Percentiles rank a stretch among this genome's conserved stretches.
phyloP scores from a whole-genome alignment of 768 basidiomycete genomes.

The Psilocybe tampanensis region DNA sequence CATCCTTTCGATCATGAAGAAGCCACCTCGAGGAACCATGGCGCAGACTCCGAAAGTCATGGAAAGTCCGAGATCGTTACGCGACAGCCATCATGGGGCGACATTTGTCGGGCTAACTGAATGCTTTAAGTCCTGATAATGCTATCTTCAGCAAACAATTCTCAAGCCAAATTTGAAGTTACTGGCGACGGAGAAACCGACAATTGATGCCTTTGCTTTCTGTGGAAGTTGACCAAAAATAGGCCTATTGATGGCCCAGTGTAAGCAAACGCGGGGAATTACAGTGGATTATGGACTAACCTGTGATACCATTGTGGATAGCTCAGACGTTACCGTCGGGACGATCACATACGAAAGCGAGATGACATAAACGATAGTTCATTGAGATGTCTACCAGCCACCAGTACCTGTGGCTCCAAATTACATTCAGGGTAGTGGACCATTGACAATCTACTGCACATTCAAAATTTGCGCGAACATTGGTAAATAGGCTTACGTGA shows the following conservation, averaged over 20 bases:
- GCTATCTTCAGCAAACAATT: constrained; percentile 6
- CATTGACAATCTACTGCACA: background rate
- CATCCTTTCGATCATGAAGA: background rate
- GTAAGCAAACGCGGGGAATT: background rate
- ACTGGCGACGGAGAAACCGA: background rate
- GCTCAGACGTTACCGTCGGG: constrained; percentile 1
- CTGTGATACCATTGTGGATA: background rate
- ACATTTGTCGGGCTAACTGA: background rate
- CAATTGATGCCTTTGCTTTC: background rate
- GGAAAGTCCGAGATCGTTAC: constrained; percentile 16
- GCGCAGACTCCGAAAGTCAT: constrained; percentile 1
- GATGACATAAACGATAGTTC: no score
- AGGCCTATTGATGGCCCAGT: background rate
- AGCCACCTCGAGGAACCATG: no score
- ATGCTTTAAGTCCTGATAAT: background rate
- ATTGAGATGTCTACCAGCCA: background rate
- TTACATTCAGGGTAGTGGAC: background rate
- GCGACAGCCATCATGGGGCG: constrained; percentile 4
- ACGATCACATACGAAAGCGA: background rate
- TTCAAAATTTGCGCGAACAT: no score
- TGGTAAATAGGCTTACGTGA: no score
- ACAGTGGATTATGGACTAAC: background rate
- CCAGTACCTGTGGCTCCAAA: background rate
- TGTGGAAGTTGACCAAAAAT: background rate
- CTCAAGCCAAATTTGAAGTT: constrained; percentile 5